Evolutionary conservation across 352 stramenopile genomes (phyloP).

Genomic region (Peronospora destructor): DNA sequence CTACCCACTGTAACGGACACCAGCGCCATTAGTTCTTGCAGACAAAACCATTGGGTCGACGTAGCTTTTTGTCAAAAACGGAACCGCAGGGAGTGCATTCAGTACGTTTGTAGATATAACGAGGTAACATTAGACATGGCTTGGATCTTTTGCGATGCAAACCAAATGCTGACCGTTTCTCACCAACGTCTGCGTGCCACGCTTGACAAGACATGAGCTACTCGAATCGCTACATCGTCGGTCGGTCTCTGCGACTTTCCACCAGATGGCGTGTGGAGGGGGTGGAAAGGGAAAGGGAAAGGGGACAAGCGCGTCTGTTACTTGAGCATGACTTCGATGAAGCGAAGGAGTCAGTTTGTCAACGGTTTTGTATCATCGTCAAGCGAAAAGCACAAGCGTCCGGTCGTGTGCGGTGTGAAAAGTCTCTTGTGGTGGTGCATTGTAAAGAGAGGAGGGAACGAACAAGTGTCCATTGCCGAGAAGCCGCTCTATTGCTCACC

Average conservation of each 20-base stretch:
- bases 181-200: background rate
- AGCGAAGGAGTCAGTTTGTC: constrained; percentile 24
- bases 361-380: constrained; percentile 6
- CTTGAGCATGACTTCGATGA: constrained; percentile 17
- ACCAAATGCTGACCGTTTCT: no score
- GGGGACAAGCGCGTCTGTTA: background rate
- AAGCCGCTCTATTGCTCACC: constrained; percentile 20
- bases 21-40: background rate
- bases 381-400: constrained; percentile 8
- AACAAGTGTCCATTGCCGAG: constrained; percentile 9
- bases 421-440: constrained; percentile 20
- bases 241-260: constrained; percentile 10
- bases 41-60: background rate
- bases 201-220: background rate
- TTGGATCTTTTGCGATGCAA: no score
- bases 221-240: constrained; percentile 8
- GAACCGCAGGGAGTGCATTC: no score
- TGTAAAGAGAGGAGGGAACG: constrained; percentile 5
- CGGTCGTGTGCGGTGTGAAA: constrained; percentile 18
- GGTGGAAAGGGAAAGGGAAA: background rate
- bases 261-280: background rate
- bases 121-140: no score
- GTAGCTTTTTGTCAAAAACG: constrained; percentile 1
- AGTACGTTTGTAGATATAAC: no score
- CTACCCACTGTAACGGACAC: constrained; percentile 10